Percentiles rank a stretch among this genome's conserved stretches.
These are phyloP conservation scores for Tylopilus sp. DNA, from an alignment of 1,284 basidiomycete genomes.

Conservation along the genomic window DNA sequence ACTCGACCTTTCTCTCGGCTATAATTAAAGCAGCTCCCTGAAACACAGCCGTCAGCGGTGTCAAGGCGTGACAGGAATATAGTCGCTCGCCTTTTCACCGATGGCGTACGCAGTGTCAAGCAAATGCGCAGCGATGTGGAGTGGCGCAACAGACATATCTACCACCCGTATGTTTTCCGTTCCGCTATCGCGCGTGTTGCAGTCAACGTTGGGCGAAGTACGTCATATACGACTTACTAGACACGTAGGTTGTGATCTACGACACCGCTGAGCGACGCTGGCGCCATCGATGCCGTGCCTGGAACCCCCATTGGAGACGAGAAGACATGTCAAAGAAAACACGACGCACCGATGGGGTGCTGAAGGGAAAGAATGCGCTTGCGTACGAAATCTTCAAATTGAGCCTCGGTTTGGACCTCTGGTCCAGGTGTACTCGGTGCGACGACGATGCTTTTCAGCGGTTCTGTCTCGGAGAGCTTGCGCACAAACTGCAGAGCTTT, in stretches of 20 bases:
- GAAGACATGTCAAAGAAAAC: neutral
- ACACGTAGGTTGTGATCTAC: slow-evolving; percentile 18
- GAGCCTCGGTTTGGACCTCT: slow-evolving; percentile 17
- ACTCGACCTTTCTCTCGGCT: neutral
- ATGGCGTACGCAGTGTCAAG: slow-evolving; percentile 21
- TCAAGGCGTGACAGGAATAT: neutral
- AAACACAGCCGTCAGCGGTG: neutral
- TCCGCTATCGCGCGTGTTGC: slow-evolving; percentile 6
- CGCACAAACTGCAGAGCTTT: slow-evolving; percentile 17
- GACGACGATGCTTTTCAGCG: slow-evolving; percentile 18
- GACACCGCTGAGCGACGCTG: slow-evolving; percentile 15
- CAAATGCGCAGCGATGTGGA: slow-evolving; percentile 16
- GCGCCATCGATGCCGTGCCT: slow-evolving; percentile 21
- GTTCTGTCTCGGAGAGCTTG: slow-evolving; percentile 17
- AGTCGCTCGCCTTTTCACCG: slow-evolving; percentile 15
- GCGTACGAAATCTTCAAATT: slow-evolving; percentile 16
- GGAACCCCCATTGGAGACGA: neutral
- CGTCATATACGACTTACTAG: slow-evolving; percentile 8
- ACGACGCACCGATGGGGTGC: slow-evolving; percentile 16
- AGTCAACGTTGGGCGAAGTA: neutral
- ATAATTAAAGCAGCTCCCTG: slow-evolving; percentile 16
- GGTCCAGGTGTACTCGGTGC: slow-evolving; percentile 20
- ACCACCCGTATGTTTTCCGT: slow-evolving; percentile 20
- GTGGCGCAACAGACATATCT: slow-evolving; percentile 17
- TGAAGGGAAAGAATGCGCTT: slow-evolving; percentile 1